These are phyloP conservation scores for Zizania latifolia DNA, from an alignment of 176 grass and related monocot species.

Conservation along the genomic window DNA sequence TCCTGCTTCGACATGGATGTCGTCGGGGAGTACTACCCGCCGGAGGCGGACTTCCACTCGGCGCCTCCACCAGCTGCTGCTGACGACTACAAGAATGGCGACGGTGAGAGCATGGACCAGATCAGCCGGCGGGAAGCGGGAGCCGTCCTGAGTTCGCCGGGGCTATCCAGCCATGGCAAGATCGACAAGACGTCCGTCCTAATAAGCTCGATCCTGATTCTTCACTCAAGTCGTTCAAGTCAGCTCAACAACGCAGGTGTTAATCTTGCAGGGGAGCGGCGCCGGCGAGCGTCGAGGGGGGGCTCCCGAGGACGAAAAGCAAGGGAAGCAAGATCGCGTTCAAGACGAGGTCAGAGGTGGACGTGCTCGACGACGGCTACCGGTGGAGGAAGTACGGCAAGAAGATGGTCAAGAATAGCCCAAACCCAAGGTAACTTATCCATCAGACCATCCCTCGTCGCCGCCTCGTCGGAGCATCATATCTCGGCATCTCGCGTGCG, in stretches of 20 bases:
- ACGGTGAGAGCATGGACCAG: background rate
- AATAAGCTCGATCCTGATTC: too few species aligned
- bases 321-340: slow-evolving; percentile 49
- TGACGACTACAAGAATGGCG: background rate
- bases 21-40: background rate
- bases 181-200: background rate
- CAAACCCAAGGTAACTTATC: slow-evolving; percentile 48
- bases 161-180: background rate
- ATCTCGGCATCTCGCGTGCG: too few species aligned
- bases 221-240: too few species aligned
- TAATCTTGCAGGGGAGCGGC: background rate
- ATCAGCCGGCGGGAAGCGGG: background rate
- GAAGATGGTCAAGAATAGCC: slow-evolving; percentile 73
- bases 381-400: slow-evolving; percentile 86
- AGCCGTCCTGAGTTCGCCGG: background rate
- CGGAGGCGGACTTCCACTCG: background rate
- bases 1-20: slow-evolving; percentile 18
- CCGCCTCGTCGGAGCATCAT: background rate
- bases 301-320: background rate
- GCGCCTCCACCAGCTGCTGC: background rate
- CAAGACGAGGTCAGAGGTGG: slow-evolving; percentile 52
- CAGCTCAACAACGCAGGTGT: too few species aligned
- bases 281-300: background rate
- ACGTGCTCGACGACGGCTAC: slow-evolving; percentile 73
- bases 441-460: background rate